These are phyloP conservation scores for Exophiala sp. DNA, from an alignment of 2,329 filamentous ascomycete genomes.

Conservation along the genomic window DNA sequence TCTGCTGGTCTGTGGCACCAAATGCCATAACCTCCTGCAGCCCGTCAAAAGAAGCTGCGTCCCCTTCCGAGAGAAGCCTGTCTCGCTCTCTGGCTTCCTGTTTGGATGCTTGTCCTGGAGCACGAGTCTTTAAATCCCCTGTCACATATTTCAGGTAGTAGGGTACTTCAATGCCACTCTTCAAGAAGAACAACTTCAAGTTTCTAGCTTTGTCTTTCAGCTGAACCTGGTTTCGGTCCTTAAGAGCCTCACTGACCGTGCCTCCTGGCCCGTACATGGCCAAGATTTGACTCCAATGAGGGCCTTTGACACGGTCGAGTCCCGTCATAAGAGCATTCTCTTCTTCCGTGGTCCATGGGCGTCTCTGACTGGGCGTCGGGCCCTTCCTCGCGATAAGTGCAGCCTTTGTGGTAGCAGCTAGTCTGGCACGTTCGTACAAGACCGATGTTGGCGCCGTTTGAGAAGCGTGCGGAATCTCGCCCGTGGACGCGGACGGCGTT, in stretches of 20 bases:
- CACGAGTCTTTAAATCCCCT: constrained; percentile 79
- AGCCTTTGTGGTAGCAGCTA: constrained; percentile 51
- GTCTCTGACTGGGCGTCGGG: constrained; percentile 53
- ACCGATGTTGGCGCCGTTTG: constrained; percentile 50
- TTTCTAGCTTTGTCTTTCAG: constrained; percentile 52
- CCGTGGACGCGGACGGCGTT: neutral
- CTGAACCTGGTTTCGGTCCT: constrained; percentile 46
- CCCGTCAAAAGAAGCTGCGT: constrained; percentile 44
- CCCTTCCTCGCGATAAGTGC: constrained; percentile 49
- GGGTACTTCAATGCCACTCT: constrained; percentile 79
- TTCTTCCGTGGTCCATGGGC: constrained; percentile 83
- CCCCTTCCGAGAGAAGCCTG: constrained; percentile 42
- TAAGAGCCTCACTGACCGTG: constrained; percentile 66
- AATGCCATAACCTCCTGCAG: constrained; percentile 46
- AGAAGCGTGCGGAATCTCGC: constrained; percentile 35
- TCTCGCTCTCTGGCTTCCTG: constrained; percentile 45
- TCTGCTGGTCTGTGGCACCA: constrained; percentile 7
- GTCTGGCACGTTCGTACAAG: constrained; percentile 52
- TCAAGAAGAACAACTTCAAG: constrained; percentile 43
- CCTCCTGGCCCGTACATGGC: constrained; percentile 75
- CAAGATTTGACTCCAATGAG: constrained; percentile 89
- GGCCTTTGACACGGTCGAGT: constrained; percentile 79
- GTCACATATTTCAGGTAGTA: constrained; percentile 83
- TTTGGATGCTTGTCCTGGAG: constrained; percentile 57
- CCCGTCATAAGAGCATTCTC: constrained; percentile 86